These are phyloP conservation scores for Serendipita vermifera DNA, from an alignment of 768 basidiomycete genomes.

Conservation along the genomic window DNA sequence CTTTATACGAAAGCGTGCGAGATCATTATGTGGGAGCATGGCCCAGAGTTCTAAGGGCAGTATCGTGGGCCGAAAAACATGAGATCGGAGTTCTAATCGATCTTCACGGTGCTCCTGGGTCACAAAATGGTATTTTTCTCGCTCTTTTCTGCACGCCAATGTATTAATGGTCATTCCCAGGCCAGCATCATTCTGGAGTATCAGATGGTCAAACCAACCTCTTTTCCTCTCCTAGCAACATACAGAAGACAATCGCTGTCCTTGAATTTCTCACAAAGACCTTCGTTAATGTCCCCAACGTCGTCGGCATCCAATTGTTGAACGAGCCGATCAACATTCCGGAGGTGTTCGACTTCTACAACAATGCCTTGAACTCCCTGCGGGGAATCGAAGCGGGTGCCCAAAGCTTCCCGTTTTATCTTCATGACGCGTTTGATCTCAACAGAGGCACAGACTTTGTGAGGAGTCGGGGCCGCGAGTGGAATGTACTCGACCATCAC, in stretches of 20 bases:
- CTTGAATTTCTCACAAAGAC: slow-evolving; percentile 27
- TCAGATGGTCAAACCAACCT: slow-evolving; percentile 31
- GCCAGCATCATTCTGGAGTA: slow-evolving; percentile 30
- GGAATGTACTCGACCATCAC: slow-evolving; percentile 62
- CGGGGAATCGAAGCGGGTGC: slow-evolving; percentile 29
- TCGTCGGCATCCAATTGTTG: slow-evolving; percentile 45
- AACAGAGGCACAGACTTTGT: slow-evolving; percentile 38
- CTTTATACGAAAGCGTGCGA: slow-evolving; percentile 36
- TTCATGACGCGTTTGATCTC: slow-evolving; percentile 57
- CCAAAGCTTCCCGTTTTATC: slow-evolving; percentile 42
- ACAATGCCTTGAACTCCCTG: slow-evolving; percentile 37
- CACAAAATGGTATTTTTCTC: too few species aligned
- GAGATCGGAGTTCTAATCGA: slow-evolving; percentile 74
- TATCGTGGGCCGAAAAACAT: slow-evolving; percentile 51
- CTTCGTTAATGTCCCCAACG: slow-evolving; percentile 32
- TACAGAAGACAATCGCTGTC: slow-evolving; percentile 29
- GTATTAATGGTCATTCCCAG: too few species aligned
- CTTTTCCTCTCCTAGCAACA: slow-evolving; percentile 26
- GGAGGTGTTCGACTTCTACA: slow-evolving; percentile 36
- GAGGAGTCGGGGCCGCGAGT: slow-evolving; percentile 39
- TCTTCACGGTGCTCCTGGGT: slow-evolving; percentile 63
- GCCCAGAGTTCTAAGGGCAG: slow-evolving; percentile 34
- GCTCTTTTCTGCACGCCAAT: too few species aligned
- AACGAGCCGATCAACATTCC: slow-evolving; percentile 45
- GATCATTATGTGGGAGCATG: slow-evolving; percentile 36